Percentiles rank a stretch among this genome's conserved stretches.
Conservation (phyloP, 495 filamentous ascomycete genomes). For the Penicillium coffeae region DNA sequence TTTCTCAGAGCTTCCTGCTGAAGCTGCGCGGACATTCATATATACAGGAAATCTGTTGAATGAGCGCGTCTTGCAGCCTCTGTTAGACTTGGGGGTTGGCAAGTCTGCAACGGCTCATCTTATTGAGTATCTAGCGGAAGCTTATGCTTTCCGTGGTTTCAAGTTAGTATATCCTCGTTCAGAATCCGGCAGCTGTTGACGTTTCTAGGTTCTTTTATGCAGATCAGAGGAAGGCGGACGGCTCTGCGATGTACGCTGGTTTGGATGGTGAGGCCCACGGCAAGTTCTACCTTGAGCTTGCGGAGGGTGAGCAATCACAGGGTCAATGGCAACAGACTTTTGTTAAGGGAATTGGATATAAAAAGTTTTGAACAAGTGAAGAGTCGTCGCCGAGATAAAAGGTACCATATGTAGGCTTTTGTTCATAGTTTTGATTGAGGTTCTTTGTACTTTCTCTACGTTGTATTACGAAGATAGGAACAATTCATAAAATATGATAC, state of each 20-base stretch:
- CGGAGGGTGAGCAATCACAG: slow-evolving; percentile 25
- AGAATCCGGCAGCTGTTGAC: neutral
- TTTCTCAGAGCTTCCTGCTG: slow-evolving; percentile 34
- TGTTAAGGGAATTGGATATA: slow-evolving; percentile 43
- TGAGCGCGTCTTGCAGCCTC: slow-evolving; percentile 17
- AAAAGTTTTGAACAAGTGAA: slow-evolving; percentile 26
- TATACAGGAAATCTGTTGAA: slow-evolving; percentile 49
- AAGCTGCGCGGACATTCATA: slow-evolving; percentile 42
- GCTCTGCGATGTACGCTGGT: slow-evolving; percentile 14
- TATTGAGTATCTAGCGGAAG: slow-evolving; percentile 33
- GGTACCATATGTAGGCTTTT: too few relatives aligned
- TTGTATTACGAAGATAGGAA: too few relatives aligned
- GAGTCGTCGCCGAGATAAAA: too few relatives aligned
- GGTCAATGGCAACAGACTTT: slow-evolving; percentile 45
- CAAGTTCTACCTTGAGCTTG: slow-evolving; percentile 36
- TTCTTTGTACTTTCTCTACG: too few relatives aligned
- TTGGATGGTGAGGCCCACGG: slow-evolving; percentile 41
- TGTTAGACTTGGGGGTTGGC: slow-evolving; percentile 39
- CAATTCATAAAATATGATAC: slow-evolving; percentile 1
- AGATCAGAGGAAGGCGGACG: slow-evolving; percentile 43
- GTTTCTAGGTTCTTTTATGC: slow-evolving; percentile 46
- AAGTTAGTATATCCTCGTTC: slow-evolving; percentile 34
- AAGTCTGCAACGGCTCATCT: slow-evolving; percentile 46
- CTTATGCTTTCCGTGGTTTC: slow-evolving; percentile 40
- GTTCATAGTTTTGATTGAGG: slow-evolving; percentile 18